Evolutionary conservation across 495 filamentous ascomycete species (phyloP).

Genomic region (Penicillium robsamsonii): DNA sequence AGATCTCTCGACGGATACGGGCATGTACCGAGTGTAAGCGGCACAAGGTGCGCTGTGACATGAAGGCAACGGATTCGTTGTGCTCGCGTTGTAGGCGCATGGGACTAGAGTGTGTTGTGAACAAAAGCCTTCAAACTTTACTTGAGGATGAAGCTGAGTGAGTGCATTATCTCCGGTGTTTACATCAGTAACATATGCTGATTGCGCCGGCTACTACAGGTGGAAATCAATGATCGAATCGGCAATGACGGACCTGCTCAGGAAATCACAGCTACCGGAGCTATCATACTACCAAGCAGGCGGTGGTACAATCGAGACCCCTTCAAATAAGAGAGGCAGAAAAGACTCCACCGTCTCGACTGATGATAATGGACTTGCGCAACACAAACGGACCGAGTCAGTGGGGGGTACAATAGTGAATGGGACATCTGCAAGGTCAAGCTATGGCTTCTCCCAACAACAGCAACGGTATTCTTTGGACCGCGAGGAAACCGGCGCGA

Average conservation of each 20-base stretch:
- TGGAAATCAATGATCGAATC: conserved; percentile 49
- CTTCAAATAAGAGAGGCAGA: conserved; percentile 36
- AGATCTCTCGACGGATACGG: conserved; percentile 56
- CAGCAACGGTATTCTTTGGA: conserved; percentile 43
- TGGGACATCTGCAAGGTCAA: conserved; percentile 20
- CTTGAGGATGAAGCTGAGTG: conserved; percentile 52
- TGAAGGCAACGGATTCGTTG: conserved; percentile 44
- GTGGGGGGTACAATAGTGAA: conserved; percentile 13
- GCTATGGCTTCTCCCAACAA: conserved; percentile 25
- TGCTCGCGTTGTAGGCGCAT: conserved; percentile 53
- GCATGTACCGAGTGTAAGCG: conserved; percentile 56
- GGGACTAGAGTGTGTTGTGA: conserved; percentile 52
- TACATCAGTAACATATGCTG: background rate
- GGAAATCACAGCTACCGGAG: conserved; percentile 46
- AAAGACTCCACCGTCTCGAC: conserved; percentile 42
- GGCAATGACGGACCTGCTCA: conserved; percentile 46
- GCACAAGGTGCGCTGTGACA: conserved; percentile 54
- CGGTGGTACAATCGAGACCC: conserved; percentile 35
- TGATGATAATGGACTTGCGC: conserved; percentile 28
- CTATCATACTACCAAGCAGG: conserved; percentile 46
- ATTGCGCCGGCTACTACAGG: conserved; percentile 18
- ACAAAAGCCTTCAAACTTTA: conserved; percentile 56
- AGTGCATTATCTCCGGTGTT: conserved; percentile 13
- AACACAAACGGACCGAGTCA: conserved; percentile 20
- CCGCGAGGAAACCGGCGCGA: conserved; percentile 40